Evolutionary conservation across 768 basidiomycete genomes (phyloP).

Genomic region (Suillus lakei): DNA sequence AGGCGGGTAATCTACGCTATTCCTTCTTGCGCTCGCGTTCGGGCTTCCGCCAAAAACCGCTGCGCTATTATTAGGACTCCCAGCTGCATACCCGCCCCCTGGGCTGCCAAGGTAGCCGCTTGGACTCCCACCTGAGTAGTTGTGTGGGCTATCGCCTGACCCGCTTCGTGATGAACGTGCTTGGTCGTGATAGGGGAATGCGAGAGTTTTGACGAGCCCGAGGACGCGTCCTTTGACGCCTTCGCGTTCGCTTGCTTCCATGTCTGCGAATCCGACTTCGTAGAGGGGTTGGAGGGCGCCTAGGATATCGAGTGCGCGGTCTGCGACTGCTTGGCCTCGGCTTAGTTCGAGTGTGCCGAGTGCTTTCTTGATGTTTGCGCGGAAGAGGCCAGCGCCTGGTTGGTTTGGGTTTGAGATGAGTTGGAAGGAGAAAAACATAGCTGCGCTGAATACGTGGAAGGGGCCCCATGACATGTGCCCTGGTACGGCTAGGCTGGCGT

Average conservation of each 20-base stretch:
- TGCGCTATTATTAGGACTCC: constrained; percentile 1
- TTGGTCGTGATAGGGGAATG: constrained; percentile 81
- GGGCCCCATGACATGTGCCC: constrained; percentile 87
- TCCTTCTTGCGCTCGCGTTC: not conserved
- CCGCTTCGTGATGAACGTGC: constrained; percentile 46
- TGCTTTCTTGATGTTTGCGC: constrained; percentile 74
- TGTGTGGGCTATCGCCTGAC: constrained; percentile 52
- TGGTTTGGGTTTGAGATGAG: constrained; percentile 81
- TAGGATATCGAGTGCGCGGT: constrained; percentile 76
- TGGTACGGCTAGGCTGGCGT: constrained; percentile 70
- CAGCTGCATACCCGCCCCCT: constrained; percentile 23
- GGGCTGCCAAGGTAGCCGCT: constrained; percentile 66
- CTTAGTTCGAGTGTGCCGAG: constrained; percentile 68
- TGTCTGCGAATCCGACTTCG: constrained; percentile 59
- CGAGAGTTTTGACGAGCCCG: constrained; percentile 71
- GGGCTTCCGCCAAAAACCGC: constrained; percentile 4
- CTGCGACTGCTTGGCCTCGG: constrained; percentile 67
- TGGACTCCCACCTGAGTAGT: constrained; percentile 55
- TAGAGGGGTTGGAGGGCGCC: constrained; percentile 77
- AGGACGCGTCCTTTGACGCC: constrained; percentile 66
- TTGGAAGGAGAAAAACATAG: constrained; percentile 93
- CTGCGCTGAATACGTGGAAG: constrained; percentile 84
- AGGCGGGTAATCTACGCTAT: not conserved
- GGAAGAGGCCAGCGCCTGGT: constrained; percentile 77
- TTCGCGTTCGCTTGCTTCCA: constrained; percentile 55